Percentiles rank a stretch among this genome's conserved stretches.
Evolutionary conservation across 331 rosid genomes (phyloP).

Genomic region (Malus hybrid): DNA sequence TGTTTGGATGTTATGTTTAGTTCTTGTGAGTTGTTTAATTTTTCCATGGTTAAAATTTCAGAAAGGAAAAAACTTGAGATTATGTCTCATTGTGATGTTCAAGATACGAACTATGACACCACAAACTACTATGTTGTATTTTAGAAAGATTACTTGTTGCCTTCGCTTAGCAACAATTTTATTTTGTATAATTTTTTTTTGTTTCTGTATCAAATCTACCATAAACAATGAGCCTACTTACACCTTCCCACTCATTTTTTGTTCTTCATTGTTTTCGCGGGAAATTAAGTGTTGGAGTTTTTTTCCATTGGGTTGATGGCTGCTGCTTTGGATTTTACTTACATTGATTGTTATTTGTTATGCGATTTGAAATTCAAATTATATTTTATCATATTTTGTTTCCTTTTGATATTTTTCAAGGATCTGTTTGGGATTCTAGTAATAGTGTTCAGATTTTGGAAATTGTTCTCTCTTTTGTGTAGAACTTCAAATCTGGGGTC

Average conservation of each 20-base stretch:
- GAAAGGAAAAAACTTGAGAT: too few species aligned
- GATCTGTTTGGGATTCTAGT: slow-evolving; percentile 32
- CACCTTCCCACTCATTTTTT: not conserved
- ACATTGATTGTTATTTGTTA: not conserved
- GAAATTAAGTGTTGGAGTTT: not conserved
- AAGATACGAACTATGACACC: too few species aligned
- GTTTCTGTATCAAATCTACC: too few species aligned
- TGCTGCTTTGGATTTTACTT: not conserved
- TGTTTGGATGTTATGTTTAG: too few species aligned
- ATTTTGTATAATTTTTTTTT: too few species aligned
- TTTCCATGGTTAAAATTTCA: too few species aligned
- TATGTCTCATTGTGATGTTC: too few species aligned
- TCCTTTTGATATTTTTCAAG: slow-evolving; percentile 1
- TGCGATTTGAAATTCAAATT: not conserved
- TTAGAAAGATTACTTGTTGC: too few species aligned
- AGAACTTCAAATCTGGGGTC: not conserved
- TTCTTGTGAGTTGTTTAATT: too few species aligned
- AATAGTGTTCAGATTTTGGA: not conserved
- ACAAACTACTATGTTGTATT: too few species aligned
- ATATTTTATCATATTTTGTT: not conserved
- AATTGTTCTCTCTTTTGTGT: not conserved
- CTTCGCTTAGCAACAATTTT: too few species aligned
- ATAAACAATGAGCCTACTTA: not conserved
- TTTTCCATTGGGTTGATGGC: not conserved
- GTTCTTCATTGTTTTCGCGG: not conserved